Evolutionary conservation across 257 asterid genomes (phyloP), one percentile per base, ranked within the genome.

Genomic region (Fraxinus cuspidata): DNA sequence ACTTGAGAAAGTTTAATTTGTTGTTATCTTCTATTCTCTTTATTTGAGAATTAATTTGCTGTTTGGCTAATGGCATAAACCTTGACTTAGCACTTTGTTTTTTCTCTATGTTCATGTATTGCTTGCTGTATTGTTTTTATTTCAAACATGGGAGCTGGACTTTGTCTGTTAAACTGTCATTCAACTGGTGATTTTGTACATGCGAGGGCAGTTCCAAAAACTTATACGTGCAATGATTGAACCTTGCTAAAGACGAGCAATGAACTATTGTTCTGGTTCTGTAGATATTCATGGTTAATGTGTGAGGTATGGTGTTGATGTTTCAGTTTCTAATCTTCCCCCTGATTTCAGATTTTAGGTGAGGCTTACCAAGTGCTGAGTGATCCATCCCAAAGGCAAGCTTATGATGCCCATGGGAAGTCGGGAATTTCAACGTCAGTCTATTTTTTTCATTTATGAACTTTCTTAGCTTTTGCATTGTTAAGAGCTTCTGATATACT

Each of bases 361-460:
- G 99, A 96, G 90, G 99, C 99, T 78, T 96, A 96, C 87, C 99
- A 96, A 85, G 99, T 96, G 81, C 82, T 96, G 81, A 89, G 99
- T 79, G 97, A 96, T 85, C 93, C 99, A 51, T 64, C 91, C 67
- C 99, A 93, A 83, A 90, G 98, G 76, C 94, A 92, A 82, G 91
- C 96, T 74, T 96, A 96, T 81, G 99, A 96, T 87, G 93, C 85
- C 83, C 79, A 86, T 86, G 99, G 99, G 73, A 96, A 93, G 85
- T 87, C 99, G 34, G 99, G 96, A 89, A 93, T 96, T 83, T 96
- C 98, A 77, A 83, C 89, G 99, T 93, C 74, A 85, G 94, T 78
- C 74, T 79, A 69, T 77, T 86, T 78, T 78, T 78, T 71, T 75
- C 68, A 21, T 73, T 71, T 73, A 67, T 77, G 27, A 49, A 49